Conservation (phyloP, 2,329 filamentous ascomycete species). For the Colletotrichum spinosum region DNA sequence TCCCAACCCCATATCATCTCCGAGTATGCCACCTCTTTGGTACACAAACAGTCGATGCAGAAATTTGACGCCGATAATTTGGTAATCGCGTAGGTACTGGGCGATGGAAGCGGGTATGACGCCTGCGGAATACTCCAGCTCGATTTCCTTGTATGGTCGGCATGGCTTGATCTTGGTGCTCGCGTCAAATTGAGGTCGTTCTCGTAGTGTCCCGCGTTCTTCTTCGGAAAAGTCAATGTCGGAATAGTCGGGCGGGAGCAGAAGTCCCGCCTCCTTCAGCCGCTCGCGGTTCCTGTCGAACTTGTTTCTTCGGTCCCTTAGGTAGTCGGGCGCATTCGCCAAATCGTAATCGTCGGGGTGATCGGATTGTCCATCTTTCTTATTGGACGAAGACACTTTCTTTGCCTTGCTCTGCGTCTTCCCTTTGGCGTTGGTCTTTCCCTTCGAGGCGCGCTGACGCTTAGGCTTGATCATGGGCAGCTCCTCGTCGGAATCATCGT, state of each 20-base stretch:
- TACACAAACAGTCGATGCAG: slow-evolving; percentile 91
- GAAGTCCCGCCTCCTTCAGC: slow-evolving; percentile 76
- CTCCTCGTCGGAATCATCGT: slow-evolving; percentile 69
- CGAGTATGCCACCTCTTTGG: slow-evolving; percentile 89
- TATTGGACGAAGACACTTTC: slow-evolving; percentile 38
- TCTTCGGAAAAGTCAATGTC: slow-evolving; percentile 82
- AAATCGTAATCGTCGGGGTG: slow-evolving; percentile 59
- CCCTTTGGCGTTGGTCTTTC: slow-evolving; percentile 48
- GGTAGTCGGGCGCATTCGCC: slow-evolving; percentile 77
- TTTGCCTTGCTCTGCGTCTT: slow-evolving; percentile 44
- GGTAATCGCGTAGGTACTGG: slow-evolving; percentile 92
- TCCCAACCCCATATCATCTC: slow-evolving; percentile 97
- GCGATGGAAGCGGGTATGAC: slow-evolving; percentile 90
- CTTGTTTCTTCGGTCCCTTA: slow-evolving; percentile 73
- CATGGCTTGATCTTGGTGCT: slow-evolving; percentile 70
- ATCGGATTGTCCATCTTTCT: slow-evolving; percentile 47
- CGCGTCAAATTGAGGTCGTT: slow-evolving; percentile 77
- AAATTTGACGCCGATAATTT: slow-evolving; percentile 86
- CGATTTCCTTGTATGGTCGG: slow-evolving; percentile 79
- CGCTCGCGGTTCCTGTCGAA: slow-evolving; percentile 73
- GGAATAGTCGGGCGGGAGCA: slow-evolving; percentile 81
- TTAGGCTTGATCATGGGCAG: slow-evolving; percentile 73
- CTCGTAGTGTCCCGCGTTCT: slow-evolving; percentile 56
- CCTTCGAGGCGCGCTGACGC: slow-evolving; percentile 53
- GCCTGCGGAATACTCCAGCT: slow-evolving; percentile 79